phyloP scores from a whole-genome alignment of 2,329 filamentous ascomycete species.

The Teratosphaeria pseudoeucalypti region DNA sequence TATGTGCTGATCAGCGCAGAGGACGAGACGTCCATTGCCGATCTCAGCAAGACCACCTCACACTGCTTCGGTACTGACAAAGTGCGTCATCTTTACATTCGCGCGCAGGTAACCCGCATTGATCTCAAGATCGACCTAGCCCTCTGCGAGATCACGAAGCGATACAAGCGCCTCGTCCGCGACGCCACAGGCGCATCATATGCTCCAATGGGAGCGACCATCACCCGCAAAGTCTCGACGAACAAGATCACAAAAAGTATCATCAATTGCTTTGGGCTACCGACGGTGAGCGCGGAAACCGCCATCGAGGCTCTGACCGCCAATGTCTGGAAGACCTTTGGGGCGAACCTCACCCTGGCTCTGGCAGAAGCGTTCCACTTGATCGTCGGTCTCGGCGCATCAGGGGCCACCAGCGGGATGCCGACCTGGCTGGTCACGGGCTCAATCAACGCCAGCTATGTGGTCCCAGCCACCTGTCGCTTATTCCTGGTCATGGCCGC shows the following conservation, averaged over 20 bases:
- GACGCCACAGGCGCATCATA: constrained; percentile 14
- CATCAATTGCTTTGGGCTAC: constrained; percentile 17
- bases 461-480: constrained; percentile 23
- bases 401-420: constrained; percentile 16
- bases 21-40: constrained; percentile 21
- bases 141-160: constrained; percentile 23
- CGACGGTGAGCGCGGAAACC: constrained; percentile 9
- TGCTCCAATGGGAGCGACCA: constrained; percentile 10
- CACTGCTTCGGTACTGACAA: constrained; percentile 24
- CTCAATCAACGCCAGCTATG: constrained; percentile 12
- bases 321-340: constrained; percentile 13
- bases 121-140: constrained; percentile 28
- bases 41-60: constrained; percentile 21
- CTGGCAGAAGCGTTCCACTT: constrained; percentile 11
- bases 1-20: constrained; percentile 11
- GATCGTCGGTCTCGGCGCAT: constrained; percentile 12
- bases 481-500: constrained; percentile 25
- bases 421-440: constrained; percentile 20
- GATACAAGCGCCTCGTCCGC: constrained; percentile 20
- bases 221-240: constrained; percentile 14
- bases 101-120: constrained; percentile 25
- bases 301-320: constrained; percentile 12
- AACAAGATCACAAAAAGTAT: constrained; percentile 15
- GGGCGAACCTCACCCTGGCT: constrained; percentile 8
- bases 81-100: constrained; percentile 24